Percentiles rank a stretch among this genome's conserved stretches.
These are phyloP conservation scores for Neoarthrinium moseri DNA, from an alignment of 2,329 filamentous ascomycete species.

Conservation along the genomic window DNA sequence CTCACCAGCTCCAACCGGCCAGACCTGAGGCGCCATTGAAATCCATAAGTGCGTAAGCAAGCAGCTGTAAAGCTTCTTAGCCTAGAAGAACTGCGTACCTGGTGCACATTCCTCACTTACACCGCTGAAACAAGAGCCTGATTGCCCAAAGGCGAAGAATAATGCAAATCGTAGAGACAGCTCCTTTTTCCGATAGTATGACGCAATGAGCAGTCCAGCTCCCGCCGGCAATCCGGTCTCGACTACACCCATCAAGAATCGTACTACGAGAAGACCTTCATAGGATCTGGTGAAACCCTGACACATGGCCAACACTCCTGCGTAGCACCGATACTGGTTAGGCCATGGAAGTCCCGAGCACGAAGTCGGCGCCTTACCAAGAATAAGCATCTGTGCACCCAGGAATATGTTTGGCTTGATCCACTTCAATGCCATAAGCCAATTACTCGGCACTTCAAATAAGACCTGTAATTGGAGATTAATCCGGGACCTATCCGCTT, in stretches of 20 bases:
- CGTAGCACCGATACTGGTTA: too few species aligned
- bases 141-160: conserved; percentile 7
- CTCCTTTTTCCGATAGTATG: conserved; percentile 8
- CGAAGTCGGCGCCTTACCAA: conserved; percentile 1
- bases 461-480: neutral
- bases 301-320: conserved; percentile 19
- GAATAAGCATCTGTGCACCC: conserved; percentile 6
- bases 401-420: conserved; percentile 6
- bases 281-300: conserved; percentile 38
- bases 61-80: neutral
- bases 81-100: neutral
- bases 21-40: neutral
- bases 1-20: conserved; percentile 6
- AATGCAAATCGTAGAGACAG: conserved; percentile 3
- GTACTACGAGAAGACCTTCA: conserved; percentile 34
- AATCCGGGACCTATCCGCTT: neutral
- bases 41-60: conserved; percentile 6
- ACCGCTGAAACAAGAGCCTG: conserved; percentile 7
- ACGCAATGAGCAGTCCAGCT: conserved; percentile 11
- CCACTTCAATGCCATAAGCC: conserved; percentile 6
- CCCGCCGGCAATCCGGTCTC: conserved; percentile 33
- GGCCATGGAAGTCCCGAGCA: too few species aligned
- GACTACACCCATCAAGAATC: conserved; percentile 35
- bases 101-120: neutral
- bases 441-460: conserved; percentile 5